Percentiles rank a stretch among this genome's conserved stretches.
Evolutionary conservation across 352 stramenopile genomes (phyloP).

Genomic region (Globisporangium echinulatum): DNA sequence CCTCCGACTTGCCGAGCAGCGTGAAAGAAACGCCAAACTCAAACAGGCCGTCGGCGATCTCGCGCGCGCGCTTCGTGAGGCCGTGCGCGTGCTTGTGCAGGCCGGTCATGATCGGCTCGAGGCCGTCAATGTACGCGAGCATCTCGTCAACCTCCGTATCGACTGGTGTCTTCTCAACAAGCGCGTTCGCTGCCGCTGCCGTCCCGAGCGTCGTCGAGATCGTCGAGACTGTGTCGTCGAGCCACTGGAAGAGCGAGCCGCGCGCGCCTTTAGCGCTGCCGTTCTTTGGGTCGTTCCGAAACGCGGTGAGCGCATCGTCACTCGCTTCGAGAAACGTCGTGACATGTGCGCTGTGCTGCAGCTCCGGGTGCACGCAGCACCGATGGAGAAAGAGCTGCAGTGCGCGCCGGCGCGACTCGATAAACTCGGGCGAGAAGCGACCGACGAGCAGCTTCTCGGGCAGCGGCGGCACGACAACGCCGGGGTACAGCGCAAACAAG

Average conservation of each 20-base stretch:
- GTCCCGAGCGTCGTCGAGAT: constrained; percentile 70
- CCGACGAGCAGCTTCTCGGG: constrained; percentile 95
- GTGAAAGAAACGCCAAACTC: constrained; percentile 96
- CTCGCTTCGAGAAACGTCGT: constrained; percentile 80
- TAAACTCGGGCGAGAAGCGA: constrained; percentile 91
- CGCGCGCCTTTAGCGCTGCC: constrained; percentile 34
- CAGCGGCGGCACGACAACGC: constrained; percentile 91
- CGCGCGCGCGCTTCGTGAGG: constrained; percentile 90
- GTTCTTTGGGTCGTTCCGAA: constrained; percentile 66
- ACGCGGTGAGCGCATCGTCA: constrained; percentile 60
- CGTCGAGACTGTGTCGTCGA: constrained; percentile 81
- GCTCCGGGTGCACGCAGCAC: constrained; percentile 72
- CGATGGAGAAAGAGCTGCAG: constrained; percentile 79
- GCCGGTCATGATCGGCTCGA: constrained; percentile 94
- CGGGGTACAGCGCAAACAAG: constrained; percentile 82
- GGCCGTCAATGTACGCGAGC: constrained; percentile 92
- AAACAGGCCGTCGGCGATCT: constrained; percentile 95
- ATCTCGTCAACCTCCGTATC: constrained; percentile 95
- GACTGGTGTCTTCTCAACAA: constrained; percentile 81
- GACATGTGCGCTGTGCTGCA: constrained; percentile 80
- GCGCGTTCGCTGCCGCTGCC: constrained; percentile 19
- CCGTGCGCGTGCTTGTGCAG: constrained; percentile 92
- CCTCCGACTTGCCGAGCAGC: constrained; percentile 90
- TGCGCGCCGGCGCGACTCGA: constrained; percentile 74
- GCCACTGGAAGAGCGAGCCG: constrained; percentile 77